These are phyloP conservation scores for Chalaropsis thielavioides DNA, from an alignment of 2,329 filamentous ascomycete species.

Conservation along the genomic window DNA sequence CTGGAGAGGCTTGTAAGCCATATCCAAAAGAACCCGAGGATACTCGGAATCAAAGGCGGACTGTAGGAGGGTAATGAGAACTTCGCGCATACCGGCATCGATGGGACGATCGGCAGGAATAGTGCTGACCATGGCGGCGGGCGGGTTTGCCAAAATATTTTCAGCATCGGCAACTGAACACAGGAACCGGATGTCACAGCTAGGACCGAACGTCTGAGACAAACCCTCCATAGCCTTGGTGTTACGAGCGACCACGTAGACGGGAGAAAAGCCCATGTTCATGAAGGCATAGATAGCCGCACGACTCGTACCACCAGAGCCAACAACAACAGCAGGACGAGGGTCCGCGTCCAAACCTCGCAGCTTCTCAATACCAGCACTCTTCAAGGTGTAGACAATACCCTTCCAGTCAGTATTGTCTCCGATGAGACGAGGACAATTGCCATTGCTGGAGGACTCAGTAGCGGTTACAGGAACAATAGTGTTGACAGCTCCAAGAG, in stretches of 20 bases:
- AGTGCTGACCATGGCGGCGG: slow-evolving; percentile 65
- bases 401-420: slow-evolving; percentile 95
- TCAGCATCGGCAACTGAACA: slow-evolving; percentile 23
- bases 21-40: slow-evolving; percentile 61
- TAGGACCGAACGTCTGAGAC: slow-evolving; percentile 54
- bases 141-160: slow-evolving; percentile 37
- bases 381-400: slow-evolving; percentile 66
- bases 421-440: slow-evolving; percentile 40
- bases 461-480: slow-evolving; percentile 47
- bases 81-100: slow-evolving; percentile 52
- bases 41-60: slow-evolving; percentile 26
- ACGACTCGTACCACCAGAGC: slow-evolving; percentile 80
- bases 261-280: slow-evolving; percentile 66
- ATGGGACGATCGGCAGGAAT: slow-evolving; percentile 81
- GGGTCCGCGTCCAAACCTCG: slow-evolving; percentile 15
- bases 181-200: slow-evolving; percentile 57
- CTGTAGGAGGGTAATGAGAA: slow-evolving; percentile 42
- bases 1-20: slow-evolving; percentile 84
- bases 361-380: slow-evolving; percentile 43
- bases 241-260: slow-evolving; percentile 76
- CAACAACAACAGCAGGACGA: slow-evolving; percentile 61
- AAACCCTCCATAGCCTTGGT: slow-evolving; percentile 52
- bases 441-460: slow-evolving; percentile 24
- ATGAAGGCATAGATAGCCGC: slow-evolving; percentile 83
- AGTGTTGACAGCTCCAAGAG: slow-evolving; percentile 90